These are phyloP conservation scores for Orbilia brochopaga DNA, from an alignment of 2,329 filamentous ascomycete genomes.

Conservation along the genomic window DNA sequence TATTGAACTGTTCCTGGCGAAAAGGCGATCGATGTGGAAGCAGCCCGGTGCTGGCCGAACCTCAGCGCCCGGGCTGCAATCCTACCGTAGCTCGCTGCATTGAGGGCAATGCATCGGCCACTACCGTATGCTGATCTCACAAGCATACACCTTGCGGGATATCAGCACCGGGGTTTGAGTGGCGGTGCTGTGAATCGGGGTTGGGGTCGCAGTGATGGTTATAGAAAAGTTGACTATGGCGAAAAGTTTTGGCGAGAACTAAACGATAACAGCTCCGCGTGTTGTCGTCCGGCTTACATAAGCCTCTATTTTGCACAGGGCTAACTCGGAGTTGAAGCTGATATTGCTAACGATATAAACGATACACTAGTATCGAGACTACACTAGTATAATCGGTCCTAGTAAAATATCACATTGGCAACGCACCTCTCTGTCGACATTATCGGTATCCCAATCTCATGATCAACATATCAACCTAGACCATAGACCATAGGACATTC, in stretches of 20 bases:
- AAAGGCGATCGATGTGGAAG: slow-evolving; percentile 9
- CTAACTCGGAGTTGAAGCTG: no score
- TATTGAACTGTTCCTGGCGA: slow-evolving; percentile 3
- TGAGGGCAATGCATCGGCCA: slow-evolving; percentile 41
- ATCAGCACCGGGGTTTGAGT: slow-evolving; percentile 12
- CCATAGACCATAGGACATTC: no score
- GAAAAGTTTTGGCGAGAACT: slow-evolving; percentile 5
- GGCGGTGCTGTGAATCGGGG: slow-evolving; percentile 12
- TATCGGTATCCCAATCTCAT: no score
- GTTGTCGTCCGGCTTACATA: no score
- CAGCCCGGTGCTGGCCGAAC: slow-evolving; percentile 1
- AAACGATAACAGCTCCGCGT: no score
- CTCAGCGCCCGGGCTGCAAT: slow-evolving; percentile 8
- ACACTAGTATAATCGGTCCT: no score
- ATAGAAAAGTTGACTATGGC: background rate
- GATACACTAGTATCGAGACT: no score
- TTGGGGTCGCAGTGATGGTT: background rate
- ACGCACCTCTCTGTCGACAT: no score
- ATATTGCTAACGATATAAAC: no score
- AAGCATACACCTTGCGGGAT: slow-evolving; percentile 36
- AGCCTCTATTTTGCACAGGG: no score
- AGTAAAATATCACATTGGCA: no score
- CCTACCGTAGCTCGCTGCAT: slow-evolving; percentile 21
- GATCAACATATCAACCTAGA: no score
- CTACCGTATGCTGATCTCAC: slow-evolving; percentile 31